phyloP scores from a whole-genome alignment of 2,329 filamentous ascomycete genomes.

The Apiospora saccharicola region DNA sequence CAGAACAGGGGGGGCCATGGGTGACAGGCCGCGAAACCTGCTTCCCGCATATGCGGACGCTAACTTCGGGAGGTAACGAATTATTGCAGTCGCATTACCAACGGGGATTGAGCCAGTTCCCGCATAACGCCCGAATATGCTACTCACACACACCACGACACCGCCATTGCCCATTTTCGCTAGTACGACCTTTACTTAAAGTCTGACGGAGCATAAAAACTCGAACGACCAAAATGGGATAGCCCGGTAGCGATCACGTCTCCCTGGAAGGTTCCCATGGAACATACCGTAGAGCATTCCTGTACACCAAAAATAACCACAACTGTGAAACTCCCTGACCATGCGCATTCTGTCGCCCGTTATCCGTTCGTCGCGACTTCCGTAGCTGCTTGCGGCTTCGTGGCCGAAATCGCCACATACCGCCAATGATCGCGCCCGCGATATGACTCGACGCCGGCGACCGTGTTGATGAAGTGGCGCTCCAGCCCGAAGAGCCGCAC shows the following conservation, averaged over 20 bases:
- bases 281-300: neutral
- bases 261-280: neutral
- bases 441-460: conserved; percentile 51
- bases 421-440: conserved; percentile 43
- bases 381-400: conserved; percentile 41
- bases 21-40: neutral
- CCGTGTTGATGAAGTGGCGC: conserved; percentile 54
- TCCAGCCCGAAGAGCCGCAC: conserved; percentile 53
- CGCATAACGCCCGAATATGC: neutral
- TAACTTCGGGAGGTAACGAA: neutral
- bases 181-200: neutral
- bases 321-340: neutral
- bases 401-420: conserved; percentile 46
- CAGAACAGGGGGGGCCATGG: neutral
- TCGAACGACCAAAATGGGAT: neutral
- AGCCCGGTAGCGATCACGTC: neutral
- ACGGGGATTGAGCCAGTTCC: neutral
- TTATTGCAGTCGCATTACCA: neutral
- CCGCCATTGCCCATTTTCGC: neutral
- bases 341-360: neutral
- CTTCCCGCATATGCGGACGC: neutral
- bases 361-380: conserved; percentile 33
- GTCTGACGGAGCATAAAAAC: neutral
- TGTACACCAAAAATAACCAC: neutral
- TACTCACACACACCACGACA: neutral